Evolutionary conservation across 202 grass and related monocot genomes (phyloP).

Genomic region (Zizania palustris): DNA sequence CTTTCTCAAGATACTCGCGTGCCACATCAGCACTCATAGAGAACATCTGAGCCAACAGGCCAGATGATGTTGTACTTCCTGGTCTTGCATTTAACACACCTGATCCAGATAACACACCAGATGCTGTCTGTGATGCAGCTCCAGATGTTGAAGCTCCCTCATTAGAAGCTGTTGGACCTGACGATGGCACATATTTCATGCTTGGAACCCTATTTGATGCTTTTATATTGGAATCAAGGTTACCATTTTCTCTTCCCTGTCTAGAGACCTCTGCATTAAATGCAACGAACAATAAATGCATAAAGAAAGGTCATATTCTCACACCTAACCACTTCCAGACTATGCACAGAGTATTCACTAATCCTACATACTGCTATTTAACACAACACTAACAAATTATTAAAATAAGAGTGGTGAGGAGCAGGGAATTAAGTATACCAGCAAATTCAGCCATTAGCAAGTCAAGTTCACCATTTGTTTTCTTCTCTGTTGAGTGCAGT

Average conservation of each 20-base stretch:
- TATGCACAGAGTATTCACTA: conserved; percentile 14
- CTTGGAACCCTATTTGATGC: conserved; percentile 58
- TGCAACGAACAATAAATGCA: conserved; percentile 41
- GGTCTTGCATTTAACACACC: conserved; percentile 98
- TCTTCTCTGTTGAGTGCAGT: conserved; percentile 84
- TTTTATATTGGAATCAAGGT: conserved; percentile 68
- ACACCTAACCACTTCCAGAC: conserved; percentile 2
- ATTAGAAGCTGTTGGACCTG: conserved; percentile 55
- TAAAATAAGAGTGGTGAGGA: conserved; percentile 2
- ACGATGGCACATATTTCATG: conserved; percentile 55
- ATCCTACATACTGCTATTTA: background rate
- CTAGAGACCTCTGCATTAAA: conserved; percentile 78
- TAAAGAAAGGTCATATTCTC: conserved; percentile 7
- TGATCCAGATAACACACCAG: conserved; percentile 97
- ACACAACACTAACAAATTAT: background rate
- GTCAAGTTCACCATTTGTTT: conserved; percentile 89
- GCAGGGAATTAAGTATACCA: conserved; percentile 53
- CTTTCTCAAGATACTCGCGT: conserved; percentile 93
- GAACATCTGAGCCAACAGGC: conserved; percentile 93
- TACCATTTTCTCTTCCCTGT: conserved; percentile 86
- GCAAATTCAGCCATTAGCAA: conserved; percentile 88
- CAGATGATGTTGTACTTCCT: conserved; percentile 95
- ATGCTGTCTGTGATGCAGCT: conserved; percentile 88
- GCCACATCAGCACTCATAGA: conserved; percentile 93
- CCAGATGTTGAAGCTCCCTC: conserved; percentile 92